Base-by-base conservation (phyloP, 1,284 basidiomycete genomes). In the Xerocomus cyaneibrunnescens region DNA sequence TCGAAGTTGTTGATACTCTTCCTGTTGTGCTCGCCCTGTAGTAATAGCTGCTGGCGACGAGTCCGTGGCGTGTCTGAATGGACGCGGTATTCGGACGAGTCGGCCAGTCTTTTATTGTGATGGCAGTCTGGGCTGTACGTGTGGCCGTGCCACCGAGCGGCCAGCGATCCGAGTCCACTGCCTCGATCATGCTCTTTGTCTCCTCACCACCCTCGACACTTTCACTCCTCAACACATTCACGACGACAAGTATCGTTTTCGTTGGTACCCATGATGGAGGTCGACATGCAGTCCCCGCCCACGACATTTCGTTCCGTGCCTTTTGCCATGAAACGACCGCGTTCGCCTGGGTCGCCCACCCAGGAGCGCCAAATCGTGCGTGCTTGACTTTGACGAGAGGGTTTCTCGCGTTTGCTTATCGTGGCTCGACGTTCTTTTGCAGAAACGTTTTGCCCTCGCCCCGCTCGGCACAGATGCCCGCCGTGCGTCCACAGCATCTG, bases 371-470 rank as follows among this genome's bases (percentile, higher is more conserved):
- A 83, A 41, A 59, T 71, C 16, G 84, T 86, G 66, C 57, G 78
- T 67, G 21, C 5, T 41, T 39, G 17, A 9, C 12, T 13, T 23
- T 14, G n/a, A 1, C 13, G 16, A 25, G 14, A 10, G 3, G 14
- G 2, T 7, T 31, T 28, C 28, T 27, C 19, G 35, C 9, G 22
- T 27, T 14, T 39, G 14, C 43, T 57, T 2, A 58, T 22, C 9
- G 19, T 13, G 13, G 35, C 12, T 48, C 14, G 41, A 21, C 32
- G 25, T 34, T 35, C 3, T 41, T 17, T 8, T 54, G 32, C 35
- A 85, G 84, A 85, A 85, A 79, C 78, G 83, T n/a, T 69, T 70
- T 23, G 72, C 74, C 5, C 66, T 82, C 28, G 72, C 72, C 21
- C 66, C 73, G 28, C 62, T 71, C 3, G 60, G 62, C n/a, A 12